Base-by-base conservation (phyloP, 768 basidiomycete species). In the Chalciporus sphaerocephalus region DNA sequence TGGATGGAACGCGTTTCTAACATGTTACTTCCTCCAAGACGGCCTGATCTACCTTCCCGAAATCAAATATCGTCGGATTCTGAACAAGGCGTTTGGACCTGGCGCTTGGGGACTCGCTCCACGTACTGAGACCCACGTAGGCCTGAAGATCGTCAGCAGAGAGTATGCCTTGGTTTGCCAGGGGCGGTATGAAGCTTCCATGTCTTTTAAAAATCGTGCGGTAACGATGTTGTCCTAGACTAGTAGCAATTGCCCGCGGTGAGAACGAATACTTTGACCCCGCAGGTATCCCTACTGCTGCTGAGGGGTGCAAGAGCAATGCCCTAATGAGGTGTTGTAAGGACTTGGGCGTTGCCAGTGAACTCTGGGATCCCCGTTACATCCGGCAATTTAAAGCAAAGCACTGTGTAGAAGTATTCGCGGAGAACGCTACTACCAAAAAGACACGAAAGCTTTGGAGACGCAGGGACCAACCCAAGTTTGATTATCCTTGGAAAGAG, bases 311-410 rank as follows among this genome's bases (percentile, higher is more conserved):
- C 71, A 98, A 97, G 68, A 92, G 89, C 61, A 98, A 98, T 52
- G 95, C 95, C 1, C 72, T 98, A 23, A 96, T 97, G 94, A 75
- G 95, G 24, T 97, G 95, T 65, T 93, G 91, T 71, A 98, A 98
- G 61, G 95, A 98, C 60, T 70, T 98, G 32, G 95, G 95, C 10
- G 76, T 98, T 54, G 95, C 95, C 0, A 93, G 92, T 64, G 95
- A 97, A 68, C 81, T 98, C 18, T 97, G 95, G 93, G 95, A 98
- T 60, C 95, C 95, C 20, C 83, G 87, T 0, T 98, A 95, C 68
- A 93, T 97, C 55, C 85, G 92, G 23, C 81, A 87, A 58, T 98
- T 95, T 76, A 98, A 94, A 69, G 66, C 76, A 3, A 76, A 91
- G 58, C 54, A 95, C 57, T 91, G 89, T 56, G 57, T 86, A 6